Base-by-base conservation (phyloP, 495 filamentous ascomycete genomes). In the Neurospora intermedia region DNA sequence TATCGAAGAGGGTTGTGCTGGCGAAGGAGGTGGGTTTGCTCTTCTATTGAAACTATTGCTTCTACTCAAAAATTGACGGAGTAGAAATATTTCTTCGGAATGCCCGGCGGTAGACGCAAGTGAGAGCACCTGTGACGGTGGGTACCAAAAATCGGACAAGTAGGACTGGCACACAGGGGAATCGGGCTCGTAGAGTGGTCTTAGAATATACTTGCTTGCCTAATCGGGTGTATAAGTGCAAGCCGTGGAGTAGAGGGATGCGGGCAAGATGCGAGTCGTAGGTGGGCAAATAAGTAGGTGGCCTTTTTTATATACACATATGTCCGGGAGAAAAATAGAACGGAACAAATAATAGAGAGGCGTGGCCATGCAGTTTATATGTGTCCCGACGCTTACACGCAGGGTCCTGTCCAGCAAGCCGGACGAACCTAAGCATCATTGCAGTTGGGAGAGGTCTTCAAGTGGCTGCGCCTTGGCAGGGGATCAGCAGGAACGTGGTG, bases 121-220 rank as follows among this genome's bases (percentile, higher is more conserved):
- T 13, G 76, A 74, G 76, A 74, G 39, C 59, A 70, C 27, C 41
- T 48, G 18, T 9, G 54, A 48, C 73, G 69, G 54, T 62, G 54
- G 27, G 38, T 70, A 71, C n/a, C 39, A 69, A 39, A 72, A 75
- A 13, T 9, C 20, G 74, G 40, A 11, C 70, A 31, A 31, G 27
- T 1, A 31, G 27, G 27, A 31, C 27, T 31, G 27, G 27, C 2
- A 31, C 27, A 31, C 27, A 2, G 27, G 2, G 27, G 27, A 31
- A 31, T 31, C 27, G 27, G 27, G 27, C 27, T 31, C 27, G 73
- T 80, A 72, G n/a, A 81, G 46, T 16, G 89, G 89, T 70, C 88
- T 87, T 39, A 91, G 84, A 10, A 91, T 82, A 75, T 88, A 86
- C 66, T 85, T 85, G 46, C 80, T 79, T 5, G 87, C 87, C 87